A percentile compares a stretch with the other conserved stretches of the same genome.
These are phyloP conservation scores for Nasturtium officinale DNA, from an alignment of 345 rosid genomes.

Conservation along the genomic window DNA sequence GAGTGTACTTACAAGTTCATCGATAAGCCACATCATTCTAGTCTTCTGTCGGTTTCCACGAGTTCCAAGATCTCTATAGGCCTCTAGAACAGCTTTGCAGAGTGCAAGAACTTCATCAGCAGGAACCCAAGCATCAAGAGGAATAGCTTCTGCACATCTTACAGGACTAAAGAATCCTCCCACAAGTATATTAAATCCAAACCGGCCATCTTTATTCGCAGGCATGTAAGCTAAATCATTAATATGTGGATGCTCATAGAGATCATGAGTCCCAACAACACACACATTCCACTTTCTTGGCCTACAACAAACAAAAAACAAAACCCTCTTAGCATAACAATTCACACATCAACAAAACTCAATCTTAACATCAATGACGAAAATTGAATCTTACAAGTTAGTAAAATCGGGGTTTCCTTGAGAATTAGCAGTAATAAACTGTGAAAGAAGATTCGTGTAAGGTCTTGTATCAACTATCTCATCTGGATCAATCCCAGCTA, in stretches of 20 bases:
- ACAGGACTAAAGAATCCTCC: conserved; percentile 96
- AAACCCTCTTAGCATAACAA: conserved; percentile 19
- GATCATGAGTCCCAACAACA: conserved; percentile 93
- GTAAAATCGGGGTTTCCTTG: conserved; percentile 69
- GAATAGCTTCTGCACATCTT: conserved; percentile 88
- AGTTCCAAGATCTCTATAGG: conserved; percentile 84
- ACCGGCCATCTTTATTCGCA: conserved; percentile 67
- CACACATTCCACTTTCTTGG: conserved; percentile 98
- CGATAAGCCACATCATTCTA: conserved; percentile 98
- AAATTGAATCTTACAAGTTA: conserved; percentile 66
- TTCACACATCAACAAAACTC: background rate
- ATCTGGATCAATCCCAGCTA: conserved; percentile 87
- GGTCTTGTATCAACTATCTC: conserved; percentile 94
- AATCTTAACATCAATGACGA: background rate
- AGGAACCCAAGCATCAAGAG: conserved; percentile 94
- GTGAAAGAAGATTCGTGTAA: conserved; percentile 74
- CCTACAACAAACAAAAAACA: conserved; percentile 47
- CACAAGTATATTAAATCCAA: conserved; percentile 88
- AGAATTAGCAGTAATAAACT: conserved; percentile 74
- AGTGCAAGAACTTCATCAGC: conserved; percentile 71
- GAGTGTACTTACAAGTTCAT: conserved; percentile 72
- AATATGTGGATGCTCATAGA: conserved; percentile 96
- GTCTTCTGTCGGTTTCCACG: conserved; percentile 93
- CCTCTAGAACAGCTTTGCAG: conserved; percentile 82
- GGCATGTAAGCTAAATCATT: conserved; percentile 99